Evolutionary conservation across 176 grass and related monocot species (phyloP), one percentile per base, ranked within the genome.

Genomic region (Canna indica): DNA sequence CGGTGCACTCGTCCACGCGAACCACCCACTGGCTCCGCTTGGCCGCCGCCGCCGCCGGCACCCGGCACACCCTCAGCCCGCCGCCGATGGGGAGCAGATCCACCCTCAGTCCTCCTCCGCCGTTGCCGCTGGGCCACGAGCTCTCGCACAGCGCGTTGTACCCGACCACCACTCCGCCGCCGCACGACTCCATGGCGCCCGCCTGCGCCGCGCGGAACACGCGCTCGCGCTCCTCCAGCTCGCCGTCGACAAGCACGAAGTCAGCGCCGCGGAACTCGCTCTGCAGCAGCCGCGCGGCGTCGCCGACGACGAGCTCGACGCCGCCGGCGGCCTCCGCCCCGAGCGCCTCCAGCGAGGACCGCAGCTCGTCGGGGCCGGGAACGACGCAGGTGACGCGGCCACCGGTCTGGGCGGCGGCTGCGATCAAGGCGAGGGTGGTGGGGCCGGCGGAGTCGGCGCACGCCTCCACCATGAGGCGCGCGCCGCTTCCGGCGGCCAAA

Each of bases 201-300:
- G 7, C 33, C 75, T 77, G 32, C 0, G 75, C 75, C 33, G 63
- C 75, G 13, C 46, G 33, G 45, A 77, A 68, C 47, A 67, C 62
- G 5, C 33, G 47, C 16, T 56, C 63, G 63, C 38, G 31, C 14
- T 56, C 34, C 46, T 41, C 32, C 13, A 58, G 25, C 31, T 56
- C 33, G 63, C 75, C 67, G 47, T 77, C 75, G 3, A 77, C 64
- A 12, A 77, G 62, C n/a, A 77, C 75, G 22, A 77, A 77, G 34
- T 77, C 47, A 8, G 75, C 75, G n/a, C 75, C 64, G 6, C 14
- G 22, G 42, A 53, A 47, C 46, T 41, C 75, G n/a, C 63, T 24
- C 31, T 39, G 34, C 13, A 77, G 64, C 4, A 77, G 32, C 7
- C 34, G 14, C 5, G 7, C 12, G 0, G 75, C 64, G 63, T 77